Conservation (phyloP, 192 early-diverging fungal genomes). For the Haplosporangium gracile region DNA sequence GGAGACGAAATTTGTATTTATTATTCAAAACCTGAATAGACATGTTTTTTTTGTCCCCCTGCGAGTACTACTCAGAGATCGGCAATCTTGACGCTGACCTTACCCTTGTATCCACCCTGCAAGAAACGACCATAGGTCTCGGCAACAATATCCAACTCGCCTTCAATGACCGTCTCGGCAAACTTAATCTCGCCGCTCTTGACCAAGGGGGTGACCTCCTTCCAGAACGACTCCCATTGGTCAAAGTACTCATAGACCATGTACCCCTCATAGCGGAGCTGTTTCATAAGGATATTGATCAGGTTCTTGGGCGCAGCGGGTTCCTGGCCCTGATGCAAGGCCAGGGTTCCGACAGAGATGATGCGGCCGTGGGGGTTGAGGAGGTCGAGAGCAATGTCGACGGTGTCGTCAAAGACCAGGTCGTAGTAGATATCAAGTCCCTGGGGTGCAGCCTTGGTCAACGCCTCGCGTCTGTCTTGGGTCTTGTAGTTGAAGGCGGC, state of each 20-base stretch:
- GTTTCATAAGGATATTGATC: slow-evolving; percentile 11
- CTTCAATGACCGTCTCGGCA: neutral
- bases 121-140: slow-evolving; percentile 21
- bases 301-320: slow-evolving; percentile 10
- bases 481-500: slow-evolving; percentile 94
- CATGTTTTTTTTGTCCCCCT: neutral
- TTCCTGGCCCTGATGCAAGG: neutral
- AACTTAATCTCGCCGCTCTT: slow-evolving; percentile 26
- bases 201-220: slow-evolving; percentile 32
- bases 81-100: slow-evolving; percentile 30
- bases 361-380: slow-evolving; percentile 32
- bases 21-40: no score
- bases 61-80: neutral
- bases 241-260: slow-evolving; percentile 14
- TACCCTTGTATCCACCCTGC: slow-evolving; percentile 28
- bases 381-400: slow-evolving; percentile 38
- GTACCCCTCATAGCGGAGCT: slow-evolving; percentile 14
- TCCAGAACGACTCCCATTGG: slow-evolving; percentile 20
- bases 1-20: no score
- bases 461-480: slow-evolving; percentile 11
- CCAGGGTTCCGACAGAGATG: slow-evolving; percentile 17
- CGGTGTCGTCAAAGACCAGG: slow-evolving; percentile 70
- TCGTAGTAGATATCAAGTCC: slow-evolving; percentile 90
- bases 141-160: neutral
- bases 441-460: neutral